Evolutionary conservation across 2,329 filamentous ascomycete genomes (phyloP).

Genomic region (Ploettnerulaceae sp.): DNA sequence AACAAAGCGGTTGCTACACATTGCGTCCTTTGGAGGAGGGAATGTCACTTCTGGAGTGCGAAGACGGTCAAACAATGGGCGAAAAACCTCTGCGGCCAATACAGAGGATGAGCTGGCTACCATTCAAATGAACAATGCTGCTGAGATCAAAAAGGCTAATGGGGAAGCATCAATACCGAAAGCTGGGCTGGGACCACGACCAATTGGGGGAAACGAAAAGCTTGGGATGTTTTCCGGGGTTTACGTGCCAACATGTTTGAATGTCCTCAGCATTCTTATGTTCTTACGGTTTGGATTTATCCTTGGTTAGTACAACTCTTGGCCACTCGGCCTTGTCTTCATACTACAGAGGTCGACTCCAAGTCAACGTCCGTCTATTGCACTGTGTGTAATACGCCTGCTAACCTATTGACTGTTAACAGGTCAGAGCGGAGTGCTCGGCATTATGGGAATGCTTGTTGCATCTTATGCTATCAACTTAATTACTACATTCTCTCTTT

Average conservation of each 20-base stretch:
- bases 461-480: constrained; percentile 76
- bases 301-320: constrained; percentile 47
- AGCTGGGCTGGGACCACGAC: constrained; percentile 38
- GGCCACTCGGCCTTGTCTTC: not conserved
- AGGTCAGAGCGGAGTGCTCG: constrained; percentile 66
- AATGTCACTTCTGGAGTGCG: constrained; percentile 7
- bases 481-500: constrained; percentile 80
- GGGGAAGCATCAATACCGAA: constrained; percentile 34
- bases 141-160: constrained; percentile 28
- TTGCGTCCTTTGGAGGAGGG: constrained; percentile 14
- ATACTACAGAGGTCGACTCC: not conserved
- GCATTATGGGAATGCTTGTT: constrained; percentile 71
- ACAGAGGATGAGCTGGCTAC: constrained; percentile 16
- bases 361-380: no score
- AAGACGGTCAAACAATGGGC: constrained; percentile 13
- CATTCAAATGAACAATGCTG: constrained; percentile 26
- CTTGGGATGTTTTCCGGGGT: constrained; percentile 74
- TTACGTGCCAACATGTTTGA: constrained; percentile 83
- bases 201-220: constrained; percentile 48
- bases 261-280: constrained; percentile 88
- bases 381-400: not conserved
- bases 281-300: constrained; percentile 86
- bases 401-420: constrained; percentile 4
- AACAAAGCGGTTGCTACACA: constrained; percentile 24
- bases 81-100: constrained; percentile 9